Conservation (phyloP, 495 filamentous ascomycete genomes). For the Opeltia flavorubescens region DNA sequence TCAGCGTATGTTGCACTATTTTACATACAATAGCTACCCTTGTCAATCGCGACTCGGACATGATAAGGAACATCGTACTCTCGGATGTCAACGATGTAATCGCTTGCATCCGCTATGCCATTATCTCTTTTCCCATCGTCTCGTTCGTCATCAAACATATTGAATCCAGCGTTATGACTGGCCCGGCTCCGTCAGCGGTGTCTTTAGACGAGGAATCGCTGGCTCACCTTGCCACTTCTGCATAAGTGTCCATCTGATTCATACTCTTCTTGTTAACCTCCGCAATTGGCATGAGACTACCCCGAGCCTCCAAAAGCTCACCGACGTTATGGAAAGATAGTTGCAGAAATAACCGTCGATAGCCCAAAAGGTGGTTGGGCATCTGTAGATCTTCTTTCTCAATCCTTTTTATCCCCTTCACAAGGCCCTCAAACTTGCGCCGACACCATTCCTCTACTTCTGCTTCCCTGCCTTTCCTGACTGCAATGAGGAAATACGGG, state of each 20-base stretch:
- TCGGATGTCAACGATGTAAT: slow-evolving; percentile 96
- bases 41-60: slow-evolving; percentile 94
- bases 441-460: slow-evolving; percentile 96
- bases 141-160: slow-evolving; percentile 89
- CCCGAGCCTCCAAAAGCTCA: slow-evolving; percentile 71
- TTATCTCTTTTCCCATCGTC: slow-evolving; percentile 73
- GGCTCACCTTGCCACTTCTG: slow-evolving; percentile 77
- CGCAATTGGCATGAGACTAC: slow-evolving; percentile 73
- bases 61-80: slow-evolving; percentile 99
- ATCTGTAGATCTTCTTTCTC: slow-evolving; percentile 92
- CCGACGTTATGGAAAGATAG: slow-evolving; percentile 75
- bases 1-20: slow-evolving; percentile 9
- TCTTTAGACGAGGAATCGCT: background rate
- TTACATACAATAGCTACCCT: slow-evolving; percentile 38
- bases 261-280: slow-evolving; percentile 93
- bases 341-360: slow-evolving; percentile 73
- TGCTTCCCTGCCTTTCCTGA: slow-evolving; percentile 71
- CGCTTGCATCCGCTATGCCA: slow-evolving; percentile 76
- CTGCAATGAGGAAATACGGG: slow-evolving; percentile 88
- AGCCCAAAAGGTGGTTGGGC: slow-evolving; percentile 91
- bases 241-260: slow-evolving; percentile 95
- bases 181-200: slow-evolving; percentile 11
- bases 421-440: slow-evolving; percentile 66
- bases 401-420: slow-evolving; percentile 62
- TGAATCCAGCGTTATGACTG: slow-evolving; percentile 76